Evolutionary conservation across 1,139 yeast genomes (phyloP).

Genomic region (Lodderomyces theae): DNA sequence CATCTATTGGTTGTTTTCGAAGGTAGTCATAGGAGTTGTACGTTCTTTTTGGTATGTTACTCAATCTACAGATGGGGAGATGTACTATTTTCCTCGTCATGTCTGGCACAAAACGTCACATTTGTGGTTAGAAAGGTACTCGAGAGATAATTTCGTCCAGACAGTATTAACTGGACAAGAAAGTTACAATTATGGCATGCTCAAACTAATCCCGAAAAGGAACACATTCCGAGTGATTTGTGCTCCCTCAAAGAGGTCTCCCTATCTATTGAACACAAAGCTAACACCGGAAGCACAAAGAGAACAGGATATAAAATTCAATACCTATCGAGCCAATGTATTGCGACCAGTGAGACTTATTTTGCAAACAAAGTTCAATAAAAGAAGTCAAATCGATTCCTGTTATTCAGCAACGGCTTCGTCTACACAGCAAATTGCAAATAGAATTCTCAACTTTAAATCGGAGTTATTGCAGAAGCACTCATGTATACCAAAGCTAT

Average conservation of each 20-base stretch:
- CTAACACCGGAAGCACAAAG: slow-evolving; percentile 5
- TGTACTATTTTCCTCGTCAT: slow-evolving; percentile 55
- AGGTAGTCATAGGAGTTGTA: slow-evolving; percentile 48
- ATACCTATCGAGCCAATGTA: slow-evolving; percentile 17
- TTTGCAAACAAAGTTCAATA: slow-evolving; percentile 12
- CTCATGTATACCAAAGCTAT: slow-evolving; percentile 35
- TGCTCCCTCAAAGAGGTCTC: slow-evolving; percentile 42
- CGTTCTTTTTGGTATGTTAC: slow-evolving; percentile 67
- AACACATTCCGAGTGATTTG: slow-evolving; percentile 59
- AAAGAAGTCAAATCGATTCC: slow-evolving; percentile 16
- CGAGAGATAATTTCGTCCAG: slow-evolving; percentile 25
- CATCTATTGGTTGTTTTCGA: slow-evolving; percentile 56
- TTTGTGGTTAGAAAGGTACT: slow-evolving; percentile 42
- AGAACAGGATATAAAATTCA: slow-evolving; percentile 18
- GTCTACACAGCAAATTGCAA: slow-evolving; percentile 28
- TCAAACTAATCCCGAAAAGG: slow-evolving; percentile 55
- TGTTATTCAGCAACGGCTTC: slow-evolving; percentile 17
- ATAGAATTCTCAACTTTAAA: slow-evolving; percentile 17
- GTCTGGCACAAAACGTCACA: slow-evolving; percentile 52
- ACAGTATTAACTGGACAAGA: slow-evolving; percentile 12
- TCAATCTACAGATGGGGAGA: slow-evolving; percentile 35
- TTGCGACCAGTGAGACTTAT: slow-evolving; percentile 25
- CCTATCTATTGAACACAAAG: slow-evolving; percentile 10
- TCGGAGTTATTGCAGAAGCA: slow-evolving; percentile 16
- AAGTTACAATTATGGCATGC: slow-evolving; percentile 29